A percentile compares a stretch with the other conserved stretches of the same genome.
Evolutionary conservation across 2,329 filamentous ascomycete genomes (phyloP).

Genomic region (Emergomyces orientalis): DNA sequence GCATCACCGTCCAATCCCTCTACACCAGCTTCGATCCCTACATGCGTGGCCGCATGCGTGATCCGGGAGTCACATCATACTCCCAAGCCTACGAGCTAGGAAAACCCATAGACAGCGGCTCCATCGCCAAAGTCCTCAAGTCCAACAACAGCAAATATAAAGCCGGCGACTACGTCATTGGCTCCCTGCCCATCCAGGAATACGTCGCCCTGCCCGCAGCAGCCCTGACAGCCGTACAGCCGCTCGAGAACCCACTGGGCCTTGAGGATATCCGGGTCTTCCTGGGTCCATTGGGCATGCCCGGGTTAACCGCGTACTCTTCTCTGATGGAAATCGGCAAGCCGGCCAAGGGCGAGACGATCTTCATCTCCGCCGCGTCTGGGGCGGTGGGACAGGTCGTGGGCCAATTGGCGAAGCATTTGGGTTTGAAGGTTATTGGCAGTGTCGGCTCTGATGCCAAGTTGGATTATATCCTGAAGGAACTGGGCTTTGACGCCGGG

Average conservation of each 20-base stretch:
- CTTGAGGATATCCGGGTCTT: slow-evolving; percentile 49
- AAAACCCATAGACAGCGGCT: slow-evolving; percentile 55
- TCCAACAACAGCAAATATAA: slow-evolving; percentile 55
- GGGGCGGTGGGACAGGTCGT: slow-evolving; percentile 77
- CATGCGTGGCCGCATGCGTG: slow-evolving; percentile 69
- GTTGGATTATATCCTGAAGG: slow-evolving; percentile 61
- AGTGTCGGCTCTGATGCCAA: slow-evolving; percentile 74
- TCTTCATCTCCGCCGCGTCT: slow-evolving; percentile 70
- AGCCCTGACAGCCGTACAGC: slow-evolving; percentile 24
- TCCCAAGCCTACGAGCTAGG: slow-evolving; percentile 51
- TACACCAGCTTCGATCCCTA: slow-evolving; percentile 78
- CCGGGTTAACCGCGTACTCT: slow-evolving; percentile 65
- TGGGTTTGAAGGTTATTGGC: slow-evolving; percentile 70
- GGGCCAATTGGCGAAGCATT: slow-evolving; percentile 72
- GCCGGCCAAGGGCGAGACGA: slow-evolving; percentile 68
- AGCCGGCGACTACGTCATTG: slow-evolving; percentile 57
- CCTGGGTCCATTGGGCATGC: slow-evolving; percentile 69
- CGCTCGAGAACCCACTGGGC: slow-evolving; percentile 54
- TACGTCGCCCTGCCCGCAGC: slow-evolving; percentile 52
- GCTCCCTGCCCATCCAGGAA: slow-evolving; percentile 54
- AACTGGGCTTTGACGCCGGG: slow-evolving; percentile 61
- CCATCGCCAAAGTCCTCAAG: slow-evolving; percentile 61
- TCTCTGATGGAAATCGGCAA: slow-evolving; percentile 66
- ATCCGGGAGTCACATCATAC: slow-evolving; percentile 57
- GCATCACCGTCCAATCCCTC: slow-evolving; percentile 59